A percentile compares a stretch with the other conserved stretches of the same genome.
phyloP scores from a whole-genome alignment of 768 basidiomycete genomes.

The Podaxis sp. region DNA sequence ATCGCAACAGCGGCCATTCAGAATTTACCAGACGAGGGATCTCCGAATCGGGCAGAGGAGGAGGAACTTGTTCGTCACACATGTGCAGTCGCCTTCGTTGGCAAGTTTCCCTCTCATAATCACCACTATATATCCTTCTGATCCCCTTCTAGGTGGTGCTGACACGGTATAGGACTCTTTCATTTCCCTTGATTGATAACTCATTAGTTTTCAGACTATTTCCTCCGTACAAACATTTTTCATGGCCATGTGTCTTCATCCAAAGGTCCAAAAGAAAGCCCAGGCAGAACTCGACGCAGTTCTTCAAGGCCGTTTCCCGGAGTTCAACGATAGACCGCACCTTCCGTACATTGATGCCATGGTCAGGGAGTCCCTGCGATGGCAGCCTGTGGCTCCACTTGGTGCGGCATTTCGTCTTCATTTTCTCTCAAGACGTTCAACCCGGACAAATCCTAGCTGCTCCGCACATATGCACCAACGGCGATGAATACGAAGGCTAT shows the following conservation, averaged over 20 bases:
- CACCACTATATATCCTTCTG: background rate
- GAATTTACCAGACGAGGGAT: constrained; percentile 8
- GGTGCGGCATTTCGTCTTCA: constrained; percentile 4
- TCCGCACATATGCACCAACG: constrained; percentile 32
- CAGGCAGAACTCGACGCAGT: constrained; percentile 19
- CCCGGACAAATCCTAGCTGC: constrained; percentile 15
- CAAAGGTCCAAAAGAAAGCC: constrained; percentile 17
- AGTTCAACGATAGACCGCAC: constrained; percentile 18
- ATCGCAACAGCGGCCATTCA: constrained; percentile 10
- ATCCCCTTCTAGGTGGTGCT: constrained; percentile 6
- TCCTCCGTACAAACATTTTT: constrained; percentile 17
- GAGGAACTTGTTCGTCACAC: constrained; percentile 4
- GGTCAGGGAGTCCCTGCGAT: constrained; percentile 35
- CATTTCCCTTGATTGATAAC: background rate
- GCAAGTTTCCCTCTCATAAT: background rate
- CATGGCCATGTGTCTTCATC: constrained; percentile 18
- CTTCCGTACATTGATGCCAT: constrained; percentile 35
- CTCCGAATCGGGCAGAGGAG: background rate
- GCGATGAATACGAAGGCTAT: constrained; percentile 22
- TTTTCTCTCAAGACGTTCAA: background rate
- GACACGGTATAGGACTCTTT: constrained; percentile 11
- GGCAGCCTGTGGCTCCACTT: constrained; percentile 30
- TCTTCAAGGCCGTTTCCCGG: constrained; percentile 30
- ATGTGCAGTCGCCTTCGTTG: constrained; percentile 9
- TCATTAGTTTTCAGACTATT: constrained; percentile 13